Evolutionary conservation across 2,329 filamentous ascomycete genomes (phyloP), one percentile per base, ranked within the genome.

Genomic region (Trichoderma semiorbis): DNA sequence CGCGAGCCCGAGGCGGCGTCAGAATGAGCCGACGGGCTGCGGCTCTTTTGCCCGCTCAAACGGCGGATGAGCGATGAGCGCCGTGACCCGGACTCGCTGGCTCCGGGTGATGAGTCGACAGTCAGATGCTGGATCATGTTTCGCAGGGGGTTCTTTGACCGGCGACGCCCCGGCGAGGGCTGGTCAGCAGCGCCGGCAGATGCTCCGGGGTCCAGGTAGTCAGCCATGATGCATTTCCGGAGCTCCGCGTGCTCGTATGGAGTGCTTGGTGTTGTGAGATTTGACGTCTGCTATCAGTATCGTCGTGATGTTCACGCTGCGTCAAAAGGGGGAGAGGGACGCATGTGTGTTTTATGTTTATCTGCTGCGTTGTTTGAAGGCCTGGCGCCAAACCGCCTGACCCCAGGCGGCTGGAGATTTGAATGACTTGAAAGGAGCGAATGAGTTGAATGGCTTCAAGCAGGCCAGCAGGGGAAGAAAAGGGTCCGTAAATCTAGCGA

Each of bases 61-160:
- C 80, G 77, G 34, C 80, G 79, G n/a, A 81, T 81, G 65, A 81
- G 75, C 10, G 79, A 81, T 12, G 74, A 73, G 57, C 78, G 77
- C n/a, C 78, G 75, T 2, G 78, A 75, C 21, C 76, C 74, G 30
- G 76, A 75, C 8, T 80, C 76, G 34, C 78, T 74, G 39, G 77
- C 74, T 7, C 78, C 75, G 8, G 77, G 73, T 3, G 72, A 43
- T 5, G 69, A 69, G 34, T 81, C 80, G 64, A 81, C 80, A 36
- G 80, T 80, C 62, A 81, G 79, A 71, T 81, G 80, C 72, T 80
- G 79, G 77, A 81, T 81, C 78, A 81, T 81, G 71, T 78, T 80
- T 65, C 76, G 78, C 61, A 81, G 75, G 65, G 79, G 79, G 72
- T 81, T 81, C 75, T 77, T 78, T 63, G 79, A 81, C 28, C 80